phyloP scores from a whole-genome alignment of 306 rosid genomes.

The Pyrus bretschneideri region DNA sequence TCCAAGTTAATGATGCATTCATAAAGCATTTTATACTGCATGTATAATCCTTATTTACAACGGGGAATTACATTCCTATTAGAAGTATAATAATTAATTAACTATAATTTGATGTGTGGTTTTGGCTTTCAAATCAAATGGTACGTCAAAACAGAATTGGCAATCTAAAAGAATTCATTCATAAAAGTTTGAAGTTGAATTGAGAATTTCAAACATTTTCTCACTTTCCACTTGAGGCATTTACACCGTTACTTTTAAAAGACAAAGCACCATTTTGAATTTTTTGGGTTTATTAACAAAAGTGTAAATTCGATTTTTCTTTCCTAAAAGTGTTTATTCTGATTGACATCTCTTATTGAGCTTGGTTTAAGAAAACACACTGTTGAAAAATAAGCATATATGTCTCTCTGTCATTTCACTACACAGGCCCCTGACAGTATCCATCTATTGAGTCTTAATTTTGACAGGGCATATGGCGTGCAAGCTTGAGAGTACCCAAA shows the following conservation, averaged over 20 bases:
- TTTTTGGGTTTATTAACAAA: not conserved
- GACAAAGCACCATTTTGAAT: not conserved
- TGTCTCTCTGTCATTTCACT: not conserved
- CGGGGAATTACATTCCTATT: not conserved
- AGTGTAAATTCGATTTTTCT: not conserved
- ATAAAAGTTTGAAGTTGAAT: too few relatives aligned
- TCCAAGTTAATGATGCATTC: not conserved
- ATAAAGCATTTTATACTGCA: not conserved
- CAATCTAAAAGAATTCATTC: too few relatives aligned
- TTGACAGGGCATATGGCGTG: not conserved
- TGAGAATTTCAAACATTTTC: too few relatives aligned
- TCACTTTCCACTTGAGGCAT: too few relatives aligned
- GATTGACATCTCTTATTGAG: not conserved
- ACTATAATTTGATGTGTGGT: too few relatives aligned
- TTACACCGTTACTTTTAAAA: not conserved
- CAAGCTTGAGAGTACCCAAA: not conserved
- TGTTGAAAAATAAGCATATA: not conserved
- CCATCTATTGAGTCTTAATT: not conserved
- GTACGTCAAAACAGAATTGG: rapidly evolving
- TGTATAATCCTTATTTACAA: not conserved
- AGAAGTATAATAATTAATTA: not conserved
- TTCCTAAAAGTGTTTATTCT: not conserved
- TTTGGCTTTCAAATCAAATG: not conserved
- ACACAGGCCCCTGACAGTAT: not conserved
- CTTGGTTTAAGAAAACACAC: conserved; percentile 1